Base-by-base conservation (phyloP, 371 early-diverging fungal genomes). In the Lichtheimia hyalospora region DNA sequence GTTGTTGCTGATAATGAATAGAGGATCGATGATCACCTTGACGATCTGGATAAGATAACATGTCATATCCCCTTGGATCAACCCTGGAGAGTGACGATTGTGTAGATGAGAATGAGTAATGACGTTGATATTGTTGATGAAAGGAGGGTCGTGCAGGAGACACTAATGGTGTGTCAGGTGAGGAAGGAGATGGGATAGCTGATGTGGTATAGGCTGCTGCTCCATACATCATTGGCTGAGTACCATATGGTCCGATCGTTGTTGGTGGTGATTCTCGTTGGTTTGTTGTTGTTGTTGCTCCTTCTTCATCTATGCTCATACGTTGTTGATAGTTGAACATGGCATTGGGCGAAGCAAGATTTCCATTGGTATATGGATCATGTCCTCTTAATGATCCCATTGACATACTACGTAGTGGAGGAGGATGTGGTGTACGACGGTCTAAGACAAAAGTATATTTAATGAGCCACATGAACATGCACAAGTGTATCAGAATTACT, bases 381-480 rank as follows among this genome's bases (percentile, higher is more conserved):
- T 39, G 25, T 8, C 34, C 34, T 34, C 54, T 53, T 39, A 53
- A 39, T 14, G 61, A 34, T 40, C 49, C 54, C n/a, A 60, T 25
- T 40, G 77, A 76, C 71, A 71, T 73, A 56, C 73, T 71, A 42
- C 73, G 77, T 28, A 67, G 46, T 21, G 70, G 67, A 53, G 71
- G 72, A 52, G 67, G 42, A 27, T 63, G 58, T 14, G 65, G 73
- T 51, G 34, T 65, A 65, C 58, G 49, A 52, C 27, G 23, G 50
- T 46, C 52, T 49, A 21, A 48, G 13, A 56, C 48, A 27, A 25
- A 34, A 48, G 41, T 42, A 61, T 42, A 55, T 28, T 48, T 18
- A 20, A 49, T 43, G 41, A 20, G 20, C 21, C 41, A 41, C n/a
- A 51, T 20, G 40, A 52, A 54, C 21, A 55, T 16, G 49, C 18